Evolutionary conservation across 306 rosid genomes (phyloP).

Genomic region (Clitoria ternatea): DNA sequence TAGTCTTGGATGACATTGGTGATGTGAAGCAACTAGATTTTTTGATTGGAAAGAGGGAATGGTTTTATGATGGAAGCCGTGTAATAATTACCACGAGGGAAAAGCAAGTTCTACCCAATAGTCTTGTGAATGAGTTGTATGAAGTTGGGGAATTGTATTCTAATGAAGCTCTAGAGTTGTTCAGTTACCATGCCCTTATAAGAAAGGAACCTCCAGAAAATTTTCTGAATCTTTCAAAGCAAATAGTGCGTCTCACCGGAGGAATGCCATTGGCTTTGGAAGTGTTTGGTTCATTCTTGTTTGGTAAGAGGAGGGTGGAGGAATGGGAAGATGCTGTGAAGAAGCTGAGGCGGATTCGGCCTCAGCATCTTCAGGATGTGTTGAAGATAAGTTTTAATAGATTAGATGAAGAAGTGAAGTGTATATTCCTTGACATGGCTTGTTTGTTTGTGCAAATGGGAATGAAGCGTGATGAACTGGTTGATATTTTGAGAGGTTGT

Average conservation of each 20-base stretch:
- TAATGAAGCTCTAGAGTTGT: constrained; percentile 41
- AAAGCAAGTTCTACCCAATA: constrained; percentile 6
- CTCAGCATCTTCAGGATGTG: constrained; percentile 47
- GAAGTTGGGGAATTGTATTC: constrained; percentile 42
- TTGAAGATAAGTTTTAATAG: constrained; percentile 51
- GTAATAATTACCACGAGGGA: constrained; percentile 59
- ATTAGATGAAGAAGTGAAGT: constrained; percentile 42
- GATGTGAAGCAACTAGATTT: constrained; percentile 35
- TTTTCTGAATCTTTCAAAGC: constrained; percentile 20
- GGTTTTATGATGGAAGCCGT: constrained; percentile 55
- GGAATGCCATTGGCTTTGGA: constrained; percentile 65
- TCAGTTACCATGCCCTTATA: constrained; percentile 54
- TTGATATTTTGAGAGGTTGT: constrained; percentile 58
- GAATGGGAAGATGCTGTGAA: constrained; percentile 48
- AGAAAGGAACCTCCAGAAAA: constrained; percentile 32
- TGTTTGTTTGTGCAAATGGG: constrained; percentile 46
- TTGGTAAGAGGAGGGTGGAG: constrained; percentile 36
- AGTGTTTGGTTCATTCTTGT: constrained; percentile 57
- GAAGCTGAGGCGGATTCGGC: constrained; percentile 41
- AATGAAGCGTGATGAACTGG: constrained; percentile 37
- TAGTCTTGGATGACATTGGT: constrained; percentile 64
- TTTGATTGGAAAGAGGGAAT: constrained; percentile 34
- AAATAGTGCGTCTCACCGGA: constrained; percentile 56
- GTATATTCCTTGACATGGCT: constrained; percentile 58
- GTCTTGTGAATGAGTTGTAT: constrained; percentile 16